These are phyloP conservation scores for Nadsonia starkeyi-henricii DNA, from an alignment of 1,139 yeast genomes.

Conservation along the genomic window DNA sequence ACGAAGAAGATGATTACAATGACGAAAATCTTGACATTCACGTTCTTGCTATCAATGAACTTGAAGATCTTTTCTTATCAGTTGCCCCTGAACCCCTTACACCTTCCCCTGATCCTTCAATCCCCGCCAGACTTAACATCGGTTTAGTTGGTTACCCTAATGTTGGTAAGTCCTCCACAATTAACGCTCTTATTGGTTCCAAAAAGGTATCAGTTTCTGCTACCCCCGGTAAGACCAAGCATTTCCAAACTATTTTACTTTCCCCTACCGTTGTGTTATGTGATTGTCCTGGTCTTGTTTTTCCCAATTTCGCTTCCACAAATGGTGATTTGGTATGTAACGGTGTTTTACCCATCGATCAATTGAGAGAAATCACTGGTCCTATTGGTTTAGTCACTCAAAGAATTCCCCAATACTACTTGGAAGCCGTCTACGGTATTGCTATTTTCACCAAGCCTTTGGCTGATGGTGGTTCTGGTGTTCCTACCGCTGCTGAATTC, in stretches of 20 bases:
- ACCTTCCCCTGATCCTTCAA: constrained; percentile 35
- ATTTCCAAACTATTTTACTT: constrained; percentile 88
- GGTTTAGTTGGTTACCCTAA: constrained; percentile 90
- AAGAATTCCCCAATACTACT: constrained; percentile 73
- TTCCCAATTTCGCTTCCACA: constrained; percentile 94
- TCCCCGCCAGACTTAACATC: constrained; percentile 45
- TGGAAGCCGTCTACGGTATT: constrained; percentile 92
- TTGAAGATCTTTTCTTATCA: constrained; percentile 65
- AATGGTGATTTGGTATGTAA: constrained; percentile 95
- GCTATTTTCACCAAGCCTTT: constrained; percentile 59
- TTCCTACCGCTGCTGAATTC: constrained; percentile 80
- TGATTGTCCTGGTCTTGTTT: constrained; percentile 98
- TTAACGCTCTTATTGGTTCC: constrained; percentile 88
- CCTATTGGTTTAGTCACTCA: constrained; percentile 78
- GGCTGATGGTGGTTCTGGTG: constrained; percentile 82
- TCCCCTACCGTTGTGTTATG: constrained; percentile 76
- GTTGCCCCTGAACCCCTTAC: constrained; percentile 59
- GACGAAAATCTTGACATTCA: constrained; percentile 25
- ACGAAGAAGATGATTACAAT: constrained; percentile 15
- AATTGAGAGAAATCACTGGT: constrained; percentile 85
- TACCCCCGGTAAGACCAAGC: constrained; percentile 98
- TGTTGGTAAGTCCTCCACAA: constrained; percentile 94
- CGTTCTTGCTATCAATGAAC: constrained; percentile 69
- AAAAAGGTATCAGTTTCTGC: constrained; percentile 95
- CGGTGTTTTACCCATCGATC: constrained; percentile 97